Evolutionary conservation across 2,329 filamentous ascomycete genomes (phyloP), one percentile per base, ranked within the genome.

Genomic region (Fusarium pseudoanthophilum): DNA sequence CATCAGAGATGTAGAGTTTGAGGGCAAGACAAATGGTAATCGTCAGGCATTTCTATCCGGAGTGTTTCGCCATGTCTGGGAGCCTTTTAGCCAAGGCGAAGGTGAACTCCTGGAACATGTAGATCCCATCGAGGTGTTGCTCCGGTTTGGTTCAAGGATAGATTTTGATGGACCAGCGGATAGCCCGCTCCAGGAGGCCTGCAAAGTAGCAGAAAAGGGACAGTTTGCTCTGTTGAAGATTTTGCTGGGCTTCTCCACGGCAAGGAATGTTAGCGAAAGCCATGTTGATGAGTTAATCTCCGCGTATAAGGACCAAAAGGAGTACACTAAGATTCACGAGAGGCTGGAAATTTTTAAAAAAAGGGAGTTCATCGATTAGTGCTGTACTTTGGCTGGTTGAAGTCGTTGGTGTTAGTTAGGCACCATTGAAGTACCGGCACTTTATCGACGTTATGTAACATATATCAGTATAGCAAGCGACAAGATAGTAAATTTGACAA

Each of bases 111-210:
- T 45, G 16, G 24, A 21, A 21, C 20, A 48, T 14, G 21, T 62
- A 40, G 56, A 67, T 15, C 9, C n/a, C 21, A 8, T 69, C 21
- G n/a, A 30, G 16, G 3, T 73, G 14, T 53, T 74, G 4, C 32
- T 75, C 7, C 9, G 57, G 16, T 28, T 72, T 45, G 52, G 40
- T 9, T 46, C 60, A 7, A 43, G 63, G 5, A 13, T 75, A 16
- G 66, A 63, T 18, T 46, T 42, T 26, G 37, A 60, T 3, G 63
- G 51, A 4, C 11, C 11, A 28, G 43, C 20, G 7, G 49, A 48
- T 18, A 69, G 52, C 30, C 58, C 60, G 10, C 51, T 73, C 3
- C 48, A 64, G 21, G 48, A 64, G 20, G 66, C 48, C 4, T 73
- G 52, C 14, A 39, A 59, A n/a, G 46, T 57, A 42, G 60, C 49